Conservation (phyloP, 2,329 filamentous ascomycete genomes). For the Calonectria hongkongensis region DNA sequence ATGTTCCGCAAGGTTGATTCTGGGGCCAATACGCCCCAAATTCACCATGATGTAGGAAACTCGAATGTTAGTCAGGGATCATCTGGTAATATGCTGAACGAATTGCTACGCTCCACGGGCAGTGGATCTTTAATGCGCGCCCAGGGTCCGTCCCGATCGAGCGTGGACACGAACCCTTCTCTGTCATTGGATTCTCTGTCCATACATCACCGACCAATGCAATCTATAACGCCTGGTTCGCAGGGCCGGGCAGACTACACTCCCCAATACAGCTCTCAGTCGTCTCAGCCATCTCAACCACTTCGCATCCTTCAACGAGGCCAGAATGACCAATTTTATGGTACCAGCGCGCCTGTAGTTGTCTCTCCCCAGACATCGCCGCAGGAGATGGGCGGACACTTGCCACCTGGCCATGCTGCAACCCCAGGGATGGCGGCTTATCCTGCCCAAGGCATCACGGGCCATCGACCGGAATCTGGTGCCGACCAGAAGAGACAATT, state of each 20-base stretch:
- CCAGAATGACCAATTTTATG: conserved; percentile 54
- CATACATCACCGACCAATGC: conserved; percentile 42
- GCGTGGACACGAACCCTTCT: conserved; percentile 41
- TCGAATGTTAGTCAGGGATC: conserved; percentile 31
- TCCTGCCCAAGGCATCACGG: conserved; percentile 38
- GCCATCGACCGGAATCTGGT: conserved; percentile 53
- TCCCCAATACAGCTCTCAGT: conserved; percentile 44
- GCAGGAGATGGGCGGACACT: conserved; percentile 46
- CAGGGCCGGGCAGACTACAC: conserved; percentile 44
- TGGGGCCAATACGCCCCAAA: conserved; percentile 36
- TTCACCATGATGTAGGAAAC: conserved; percentile 33
- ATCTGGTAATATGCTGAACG: conserved; percentile 48
- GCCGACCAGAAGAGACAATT: conserved; percentile 60
- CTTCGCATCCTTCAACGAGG: conserved; percentile 61
- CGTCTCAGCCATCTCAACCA: conserved; percentile 44
- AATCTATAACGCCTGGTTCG: conserved; percentile 42
- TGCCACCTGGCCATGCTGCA: conserved; percentile 41
- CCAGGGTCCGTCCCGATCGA: conserved; percentile 44
- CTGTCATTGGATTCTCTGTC: conserved; percentile 50
- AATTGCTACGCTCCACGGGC: conserved; percentile 46
- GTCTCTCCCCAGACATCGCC: conserved; percentile 51
- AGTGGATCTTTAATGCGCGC: conserved; percentile 30
- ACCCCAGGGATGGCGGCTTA: conserved; percentile 48
- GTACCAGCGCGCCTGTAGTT: conserved; percentile 33
- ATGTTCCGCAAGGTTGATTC: conserved; percentile 71